Evolutionary conservation across 306 rosid genomes (phyloP).

Genomic region (Mimosa bimucronata): DNA sequence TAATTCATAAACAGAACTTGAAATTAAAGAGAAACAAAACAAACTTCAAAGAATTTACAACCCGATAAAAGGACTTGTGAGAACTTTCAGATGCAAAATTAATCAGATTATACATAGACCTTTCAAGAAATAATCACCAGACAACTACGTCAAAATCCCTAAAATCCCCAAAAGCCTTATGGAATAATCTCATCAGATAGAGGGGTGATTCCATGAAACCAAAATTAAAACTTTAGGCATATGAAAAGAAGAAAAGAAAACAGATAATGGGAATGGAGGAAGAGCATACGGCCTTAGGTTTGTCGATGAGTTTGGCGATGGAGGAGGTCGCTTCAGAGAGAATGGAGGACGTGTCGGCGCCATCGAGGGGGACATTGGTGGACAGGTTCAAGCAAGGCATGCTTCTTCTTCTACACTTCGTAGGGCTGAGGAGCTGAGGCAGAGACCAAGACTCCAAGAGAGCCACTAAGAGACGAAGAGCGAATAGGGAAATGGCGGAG

Average conservation of each 20-base stretch:
- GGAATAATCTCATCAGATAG: neutral
- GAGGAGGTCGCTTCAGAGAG: slow-evolving; percentile 91
- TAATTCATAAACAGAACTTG: neutral
- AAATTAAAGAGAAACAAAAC: neutral
- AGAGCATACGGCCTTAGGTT: slow-evolving; percentile 70
- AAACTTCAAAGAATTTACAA: neutral
- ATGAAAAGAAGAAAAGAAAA: neutral
- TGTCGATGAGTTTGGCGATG: slow-evolving; percentile 71
- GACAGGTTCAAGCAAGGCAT: slow-evolving; percentile 95
- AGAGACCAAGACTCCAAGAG: too few species aligned
- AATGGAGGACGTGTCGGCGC: slow-evolving; percentile 83
- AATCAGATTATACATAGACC: neutral
- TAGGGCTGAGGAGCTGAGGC: too few species aligned
- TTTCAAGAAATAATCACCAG: neutral
- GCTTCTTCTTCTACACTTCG: slow-evolving; percentile 20
- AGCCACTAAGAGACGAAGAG: too few species aligned
- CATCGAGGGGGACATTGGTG: slow-evolving; percentile 73
- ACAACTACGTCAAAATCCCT: neutral
- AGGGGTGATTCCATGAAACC: neutral
- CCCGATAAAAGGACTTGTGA: neutral
- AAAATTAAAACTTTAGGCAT: neutral
- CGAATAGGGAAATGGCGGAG: too few species aligned
- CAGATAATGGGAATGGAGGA: neutral
- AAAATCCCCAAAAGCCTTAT: neutral
- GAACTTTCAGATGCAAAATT: neutral